Conservation (phyloP, 768 basidiomycete species). For the Pleurotus citrinopileatus region DNA sequence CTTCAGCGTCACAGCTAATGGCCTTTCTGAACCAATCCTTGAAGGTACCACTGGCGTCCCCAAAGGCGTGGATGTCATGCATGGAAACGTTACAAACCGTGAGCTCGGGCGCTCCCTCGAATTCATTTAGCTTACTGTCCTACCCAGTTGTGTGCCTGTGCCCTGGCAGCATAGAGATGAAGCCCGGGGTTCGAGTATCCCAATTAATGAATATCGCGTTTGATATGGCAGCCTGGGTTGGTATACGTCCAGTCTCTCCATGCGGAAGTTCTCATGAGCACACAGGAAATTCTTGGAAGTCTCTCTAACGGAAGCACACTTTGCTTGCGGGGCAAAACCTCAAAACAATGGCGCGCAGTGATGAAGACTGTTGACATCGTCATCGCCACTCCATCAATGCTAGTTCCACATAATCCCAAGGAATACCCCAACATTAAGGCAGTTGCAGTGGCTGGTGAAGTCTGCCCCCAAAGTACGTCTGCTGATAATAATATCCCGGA, state of each 20-base stretch:
- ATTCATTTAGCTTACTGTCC: conserved; percentile 14
- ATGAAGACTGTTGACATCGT: conserved; percentile 50
- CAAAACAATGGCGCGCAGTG: conserved; percentile 46
- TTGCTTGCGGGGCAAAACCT: conserved; percentile 48
- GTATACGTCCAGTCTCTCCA: conserved; percentile 22
- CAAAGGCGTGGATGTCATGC: conserved; percentile 60
- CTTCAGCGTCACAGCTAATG: conserved; percentile 4
- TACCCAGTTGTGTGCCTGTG: conserved; percentile 28
- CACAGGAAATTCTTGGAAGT: conserved; percentile 50
- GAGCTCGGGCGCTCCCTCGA: conserved; percentile 16
- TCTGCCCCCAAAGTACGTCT: conserved; percentile 45
- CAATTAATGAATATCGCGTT: conserved; percentile 65
- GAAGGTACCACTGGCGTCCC: conserved; percentile 54
- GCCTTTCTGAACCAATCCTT: conserved; percentile 5
- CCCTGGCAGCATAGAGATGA: conserved; percentile 59
- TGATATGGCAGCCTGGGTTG: conserved; percentile 64
- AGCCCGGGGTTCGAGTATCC: conserved; percentile 51
- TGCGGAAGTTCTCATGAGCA: conserved; percentile 12
- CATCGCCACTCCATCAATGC: conserved; percentile 52
- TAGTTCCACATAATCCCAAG: conserved; percentile 42
- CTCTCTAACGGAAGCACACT: conserved; percentile 52
- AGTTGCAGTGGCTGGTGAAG: conserved; percentile 57
- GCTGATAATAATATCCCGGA: not conserved
- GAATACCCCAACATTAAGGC: conserved; percentile 54
- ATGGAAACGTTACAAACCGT: conserved; percentile 59